Evolutionary conservation across 2,329 filamentous ascomycete species (phyloP).

Genomic region (Aspergillus piperis): DNA sequence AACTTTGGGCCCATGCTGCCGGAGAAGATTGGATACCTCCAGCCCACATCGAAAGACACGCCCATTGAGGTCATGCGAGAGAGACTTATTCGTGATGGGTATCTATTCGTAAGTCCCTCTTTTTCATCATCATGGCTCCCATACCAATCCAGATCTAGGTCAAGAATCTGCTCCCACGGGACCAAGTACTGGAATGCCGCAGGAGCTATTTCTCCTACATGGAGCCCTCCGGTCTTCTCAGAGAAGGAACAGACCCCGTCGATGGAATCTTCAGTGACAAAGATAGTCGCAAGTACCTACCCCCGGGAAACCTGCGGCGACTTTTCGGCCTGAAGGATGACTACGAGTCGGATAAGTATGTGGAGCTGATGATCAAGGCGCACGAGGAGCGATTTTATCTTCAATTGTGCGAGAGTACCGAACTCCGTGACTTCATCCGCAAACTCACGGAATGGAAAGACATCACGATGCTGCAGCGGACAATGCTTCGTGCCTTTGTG

Average conservation of each 20-base stretch:
- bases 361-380: neutral
- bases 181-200: slow-evolving; percentile 26
- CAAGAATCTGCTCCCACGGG: neutral
- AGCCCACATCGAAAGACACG: neutral
- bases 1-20: neutral
- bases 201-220: slow-evolving; percentile 46
- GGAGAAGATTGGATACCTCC: neutral
- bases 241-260: slow-evolving; percentile 35
- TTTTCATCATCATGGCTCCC: neutral
- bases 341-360: slow-evolving; percentile 24
- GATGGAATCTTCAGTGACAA: slow-evolving; percentile 44
- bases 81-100: neutral
- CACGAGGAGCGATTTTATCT: slow-evolving; percentile 3
- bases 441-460: slow-evolving; percentile 33
- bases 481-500: slow-evolving; percentile 37
- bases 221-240: slow-evolving; percentile 40
- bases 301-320: slow-evolving; percentile 33
- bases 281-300: slow-evolving; percentile 35
- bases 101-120: neutral
- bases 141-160: neutral
- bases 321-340: slow-evolving; percentile 41
- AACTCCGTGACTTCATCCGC: neutral
- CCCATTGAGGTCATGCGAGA: neutral
- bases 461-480: slow-evolving; percentile 30
- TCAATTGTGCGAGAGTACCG: neutral